Conservation (phyloP, 257 asterid species). For the Przewalskia tangutica region DNA sequence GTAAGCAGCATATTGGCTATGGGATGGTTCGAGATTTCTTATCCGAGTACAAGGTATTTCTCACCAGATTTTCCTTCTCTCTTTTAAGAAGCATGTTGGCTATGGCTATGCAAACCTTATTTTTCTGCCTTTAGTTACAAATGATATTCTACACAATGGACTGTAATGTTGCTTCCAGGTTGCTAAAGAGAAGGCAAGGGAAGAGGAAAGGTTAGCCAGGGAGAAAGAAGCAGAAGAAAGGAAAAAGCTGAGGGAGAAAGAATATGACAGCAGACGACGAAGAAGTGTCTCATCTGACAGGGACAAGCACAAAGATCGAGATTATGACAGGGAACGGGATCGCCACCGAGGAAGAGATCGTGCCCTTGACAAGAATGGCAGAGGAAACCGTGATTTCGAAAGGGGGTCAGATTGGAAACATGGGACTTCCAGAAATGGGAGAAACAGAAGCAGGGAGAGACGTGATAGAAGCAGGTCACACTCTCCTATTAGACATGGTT, state of each 20-base stretch:
- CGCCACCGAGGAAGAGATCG: conserved; percentile 45
- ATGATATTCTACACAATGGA: background rate
- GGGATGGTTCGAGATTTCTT: conserved; percentile 92
- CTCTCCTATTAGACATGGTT: conserved; percentile 61
- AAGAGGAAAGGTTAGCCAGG: conserved; percentile 66
- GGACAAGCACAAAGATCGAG: conserved; percentile 59
- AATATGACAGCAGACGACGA: conserved; percentile 37
- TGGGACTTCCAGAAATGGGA: conserved; percentile 49
- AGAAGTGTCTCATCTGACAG: conserved; percentile 70
- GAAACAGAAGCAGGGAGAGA: conserved; percentile 75
- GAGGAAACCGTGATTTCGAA: conserved; percentile 50
- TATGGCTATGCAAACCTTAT: background rate
- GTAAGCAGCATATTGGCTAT: conserved; percentile 93
- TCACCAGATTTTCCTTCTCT: background rate
- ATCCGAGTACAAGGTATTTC: conserved; percentile 39
- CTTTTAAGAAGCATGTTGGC: background rate
- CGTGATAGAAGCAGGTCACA: conserved; percentile 75
- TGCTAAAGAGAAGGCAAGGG: conserved; percentile 72
- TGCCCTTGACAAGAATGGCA: conserved; percentile 26
- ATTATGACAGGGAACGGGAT: conserved; percentile 45
- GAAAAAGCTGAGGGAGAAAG: conserved; percentile 68
- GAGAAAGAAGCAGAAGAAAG: conserved; percentile 87
- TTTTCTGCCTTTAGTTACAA: background rate
- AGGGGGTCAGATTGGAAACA: conserved; percentile 39
- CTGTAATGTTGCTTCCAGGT: conserved; percentile 34